Base-by-base conservation (phyloP, 2,329 filamentous ascomycete species). In the Albifimbria verrucaria region DNA sequence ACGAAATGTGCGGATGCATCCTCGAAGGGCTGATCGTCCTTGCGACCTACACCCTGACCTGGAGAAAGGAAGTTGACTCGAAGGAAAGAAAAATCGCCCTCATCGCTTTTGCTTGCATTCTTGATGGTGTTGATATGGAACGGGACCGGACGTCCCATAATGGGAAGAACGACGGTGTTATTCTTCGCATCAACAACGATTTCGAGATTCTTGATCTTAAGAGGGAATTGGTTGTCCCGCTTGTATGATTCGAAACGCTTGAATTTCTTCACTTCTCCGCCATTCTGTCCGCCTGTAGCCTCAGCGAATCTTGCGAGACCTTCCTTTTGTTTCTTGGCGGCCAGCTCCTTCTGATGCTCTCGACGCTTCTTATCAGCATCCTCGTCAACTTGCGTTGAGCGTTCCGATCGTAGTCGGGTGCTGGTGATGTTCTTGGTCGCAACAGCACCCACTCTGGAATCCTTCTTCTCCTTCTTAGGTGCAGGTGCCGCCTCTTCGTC, bases 221-320 rank as follows among this genome's bases (percentile, higher is more conserved):
- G 68, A 2, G 94, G 94, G 51, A 99, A 85, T 70, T 97, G 93
- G 62, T 95, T 96, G 70, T 97, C 94, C 55, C 93, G 86, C 78
- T 97, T 99, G 77, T 99, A 99, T 0, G 94, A 99, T 72, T 99
- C 94, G 67, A 97, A 99, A 52, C 92, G 90, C 77, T 97, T 97
- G 79, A 99, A 97, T 74, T 93, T 96, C 80, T 97, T 97, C 69
- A 95, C 88, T 60, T 94, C 88, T n/a, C 87, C 86, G 28, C 93
- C 94, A 65, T 96, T 94, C 58, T 93, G 80, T 53, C 88, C 90
- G 54, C 86, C 88, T 0, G 89, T 92, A 1, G 90, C 89, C 65
- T 96, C 91, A 42, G 90, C 85, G 68, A 95, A 99, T 57, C 91
- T 83, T 18, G 86, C 88, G 22, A 96, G 73, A 50, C 94, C 94